Conservation (phyloP, 192 early-diverging fungal genomes). For the Podila minutissima region DNA sequence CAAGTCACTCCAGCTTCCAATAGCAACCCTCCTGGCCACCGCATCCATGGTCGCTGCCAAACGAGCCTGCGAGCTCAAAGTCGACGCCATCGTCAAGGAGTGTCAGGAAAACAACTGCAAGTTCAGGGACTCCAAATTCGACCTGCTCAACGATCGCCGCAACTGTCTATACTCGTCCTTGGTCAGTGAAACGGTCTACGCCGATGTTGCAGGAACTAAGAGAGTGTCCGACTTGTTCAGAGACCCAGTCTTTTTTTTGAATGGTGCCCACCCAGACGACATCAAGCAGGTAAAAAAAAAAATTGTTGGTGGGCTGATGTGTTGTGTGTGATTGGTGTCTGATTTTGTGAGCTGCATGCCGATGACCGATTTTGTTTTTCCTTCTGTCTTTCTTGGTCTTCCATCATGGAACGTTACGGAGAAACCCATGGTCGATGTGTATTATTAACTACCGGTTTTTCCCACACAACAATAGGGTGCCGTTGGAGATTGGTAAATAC, state of each 20-base stretch:
- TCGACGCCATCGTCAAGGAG: slow-evolving; percentile 47
- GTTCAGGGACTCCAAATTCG: slow-evolving; percentile 46
- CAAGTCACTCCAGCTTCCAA: slow-evolving; percentile 29
- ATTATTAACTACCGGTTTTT: no score
- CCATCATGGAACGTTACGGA: background rate
- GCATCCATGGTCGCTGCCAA: slow-evolving; percentile 34
- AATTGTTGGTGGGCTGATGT: background rate
- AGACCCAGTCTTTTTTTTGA: slow-evolving; percentile 60
- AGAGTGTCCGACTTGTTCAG: slow-evolving; percentile 54
- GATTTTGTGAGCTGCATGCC: slow-evolving; percentile 1
- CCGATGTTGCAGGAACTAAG: slow-evolving; percentile 38
- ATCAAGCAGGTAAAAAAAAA: slow-evolving; percentile 42
- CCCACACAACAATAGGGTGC: background rate
- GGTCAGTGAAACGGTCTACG: slow-evolving; percentile 42
- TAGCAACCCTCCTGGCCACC: slow-evolving; percentile 33
- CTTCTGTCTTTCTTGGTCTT: background rate
- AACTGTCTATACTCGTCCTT: slow-evolving; percentile 46
- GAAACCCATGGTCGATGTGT: no score
- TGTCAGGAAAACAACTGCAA: slow-evolving; percentile 41
- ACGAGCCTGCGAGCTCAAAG: slow-evolving; percentile 31
- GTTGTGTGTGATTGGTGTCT: background rate
- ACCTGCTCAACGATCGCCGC: slow-evolving; percentile 44
- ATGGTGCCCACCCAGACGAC: slow-evolving; percentile 50
- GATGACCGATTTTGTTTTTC: background rate
- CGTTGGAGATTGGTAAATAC: background rate